A percentile compares a stretch with the other conserved stretches of the same genome.
Evolutionary conservation across 1,284 basidiomycete species (phyloP).

Genomic region (Bondarzewia mesenterica): DNA sequence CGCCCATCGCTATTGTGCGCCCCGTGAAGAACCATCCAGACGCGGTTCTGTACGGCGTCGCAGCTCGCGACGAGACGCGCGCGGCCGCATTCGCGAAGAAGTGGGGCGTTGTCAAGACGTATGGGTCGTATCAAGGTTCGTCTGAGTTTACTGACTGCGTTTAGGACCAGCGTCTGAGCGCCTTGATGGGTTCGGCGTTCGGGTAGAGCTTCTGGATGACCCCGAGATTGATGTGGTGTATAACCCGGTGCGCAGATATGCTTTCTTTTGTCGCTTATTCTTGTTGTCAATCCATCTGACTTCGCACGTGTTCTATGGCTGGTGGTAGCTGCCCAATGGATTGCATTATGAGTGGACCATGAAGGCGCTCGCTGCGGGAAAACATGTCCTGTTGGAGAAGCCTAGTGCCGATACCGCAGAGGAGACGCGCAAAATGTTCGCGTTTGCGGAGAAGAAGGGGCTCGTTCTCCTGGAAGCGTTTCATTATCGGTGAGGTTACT

Average conservation of each 20-base stretch:
- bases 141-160: constrained; percentile 1
- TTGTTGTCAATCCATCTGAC: neutral
- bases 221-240: constrained; percentile 55
- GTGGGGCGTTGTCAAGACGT: constrained; percentile 46
- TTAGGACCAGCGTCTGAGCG: neutral
- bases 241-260: constrained; percentile 54
- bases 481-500: constrained; percentile 21
- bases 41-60: constrained; percentile 50
- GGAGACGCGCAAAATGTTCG: constrained; percentile 39
- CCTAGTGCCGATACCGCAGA: constrained; percentile 52
- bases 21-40: constrained; percentile 54
- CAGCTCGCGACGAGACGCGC: constrained; percentile 45
- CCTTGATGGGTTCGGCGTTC: no score
- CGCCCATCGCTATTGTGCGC: constrained; percentile 43
- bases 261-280: neutral
- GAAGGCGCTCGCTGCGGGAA: constrained; percentile 61
- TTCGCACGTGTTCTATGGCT: constrained; percentile 4
- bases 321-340: constrained; percentile 49
- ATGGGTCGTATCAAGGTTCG: constrained; percentile 47
- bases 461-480: constrained; percentile 30
- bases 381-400: constrained; percentile 70
- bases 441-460: constrained; percentile 22
- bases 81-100: constrained; percentile 51
- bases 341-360: constrained; percentile 76
- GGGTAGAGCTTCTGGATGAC: constrained; percentile 49